phyloP scores from a whole-genome alignment of 345 rosid species.

The Citrus sinensis region DNA sequence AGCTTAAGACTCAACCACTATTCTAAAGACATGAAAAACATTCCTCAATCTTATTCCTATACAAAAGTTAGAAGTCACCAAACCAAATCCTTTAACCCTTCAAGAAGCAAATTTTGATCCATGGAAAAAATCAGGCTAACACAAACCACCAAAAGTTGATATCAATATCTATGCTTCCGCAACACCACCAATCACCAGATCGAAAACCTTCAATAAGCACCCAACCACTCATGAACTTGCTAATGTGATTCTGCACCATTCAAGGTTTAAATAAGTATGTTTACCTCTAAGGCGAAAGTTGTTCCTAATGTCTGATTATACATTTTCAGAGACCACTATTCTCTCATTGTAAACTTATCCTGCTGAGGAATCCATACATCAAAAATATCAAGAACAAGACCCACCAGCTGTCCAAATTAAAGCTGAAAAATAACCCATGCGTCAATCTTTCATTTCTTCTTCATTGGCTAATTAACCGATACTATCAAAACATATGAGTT shows the following conservation, averaged over 20 bases:
- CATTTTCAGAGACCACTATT: not conserved
- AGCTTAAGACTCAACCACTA: constrained; percentile 1
- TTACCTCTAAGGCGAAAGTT: not conserved
- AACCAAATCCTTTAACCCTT: constrained; percentile 5
- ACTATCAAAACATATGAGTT: not conserved
- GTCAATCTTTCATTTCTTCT: not conserved
- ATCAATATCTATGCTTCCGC: not conserved
- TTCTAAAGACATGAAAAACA: not conserved
- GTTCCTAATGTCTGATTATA: not conserved
- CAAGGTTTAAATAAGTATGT: not conserved
- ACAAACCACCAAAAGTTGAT: not conserved
- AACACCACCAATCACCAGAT: not conserved
- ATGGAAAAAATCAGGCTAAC: not conserved
- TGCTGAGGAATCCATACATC: not conserved
- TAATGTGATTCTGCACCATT: not conserved
- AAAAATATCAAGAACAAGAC: not conserved
- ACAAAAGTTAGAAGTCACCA: not conserved
- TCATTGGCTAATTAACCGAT: not conserved
- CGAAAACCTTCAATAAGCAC: not conserved
- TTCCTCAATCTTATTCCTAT: not conserved
- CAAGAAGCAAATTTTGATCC: constrained; percentile 4
- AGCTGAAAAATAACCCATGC: not conserved
- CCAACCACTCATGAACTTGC: not conserved
- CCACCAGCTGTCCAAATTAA: not conserved
- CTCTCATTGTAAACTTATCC: not conserved